Evolutionary conservation across 805 yeast genomes (phyloP), one percentile per base, ranked within the genome.

Genomic region (Hanseniaspora lindneri): DNA sequence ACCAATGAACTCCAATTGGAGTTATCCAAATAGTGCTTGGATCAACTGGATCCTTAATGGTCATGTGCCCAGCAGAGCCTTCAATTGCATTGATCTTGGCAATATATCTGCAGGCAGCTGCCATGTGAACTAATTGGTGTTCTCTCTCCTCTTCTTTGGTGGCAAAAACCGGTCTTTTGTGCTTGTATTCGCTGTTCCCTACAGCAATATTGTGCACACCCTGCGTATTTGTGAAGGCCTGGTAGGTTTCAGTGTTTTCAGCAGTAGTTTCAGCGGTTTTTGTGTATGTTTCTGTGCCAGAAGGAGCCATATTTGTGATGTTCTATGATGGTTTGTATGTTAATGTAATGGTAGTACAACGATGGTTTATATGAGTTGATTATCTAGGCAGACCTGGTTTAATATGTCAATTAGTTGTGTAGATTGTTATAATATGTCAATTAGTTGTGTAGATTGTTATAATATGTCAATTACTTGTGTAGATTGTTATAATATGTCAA

Each of bases 21-120:
- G 85, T 85, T 61, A 85, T 83, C 95, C 95, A 85, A 62, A 85
- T 85, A 3, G 89, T 82, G 40, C 69, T 61, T n/a, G 81, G 81
- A 54, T 80, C 77, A 39, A 82, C 77, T 3, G 95, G 95, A 58
- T 85, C 95, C 55, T 92, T 73, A 11, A 85, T 73, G 8, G 92
- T 80, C 51, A 85, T 84, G 60, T 85, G 95, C 20, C 95, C 95
- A 0, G 94, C 86, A 19, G 77, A 63, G 14, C 94, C 95, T 61
- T 83, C 86, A 16, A 78, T 69, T 63, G 66, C 84, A 16, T 84
- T 85, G 55, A 74, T 76, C 58, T 94, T 72, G n/a, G 84, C 87
- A 61, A 85, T 83, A 1, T 81, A 74, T 53, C 94, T 72, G 68
- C 84, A 84, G 1, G 89, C 88, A 29, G 80, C 92, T 1, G 94